Evolutionary conservation across 345 rosid species (phyloP), one percentile per base, ranked within the genome.

Genomic region (Rhodomyrtus tomentosa): DNA sequence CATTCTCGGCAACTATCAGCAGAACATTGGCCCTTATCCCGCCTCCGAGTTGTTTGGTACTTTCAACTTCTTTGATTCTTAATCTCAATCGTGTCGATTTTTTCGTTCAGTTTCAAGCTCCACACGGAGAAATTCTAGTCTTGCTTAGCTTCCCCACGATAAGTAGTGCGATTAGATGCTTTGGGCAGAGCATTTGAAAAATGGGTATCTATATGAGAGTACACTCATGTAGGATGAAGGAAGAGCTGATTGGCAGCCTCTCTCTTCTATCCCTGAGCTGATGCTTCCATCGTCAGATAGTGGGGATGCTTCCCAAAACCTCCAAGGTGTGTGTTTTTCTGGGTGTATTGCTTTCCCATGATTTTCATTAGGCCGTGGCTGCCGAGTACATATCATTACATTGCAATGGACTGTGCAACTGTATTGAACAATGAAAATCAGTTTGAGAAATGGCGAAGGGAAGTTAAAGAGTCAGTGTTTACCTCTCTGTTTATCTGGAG

Each of bases 371-470:
- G 72, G 72, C 72, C 38, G 2, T 59, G 38, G 38, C 73, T 15
- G 73, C 59, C 10, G 15, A 58, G 42, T 40, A 40, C 13, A 16
- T 73, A 20, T 54, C 50, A 12, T 56, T 51, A 82, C 27, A 68
- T 62, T 85, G 82, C 82, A 72, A 80, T 90, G 81, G 82, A 12
- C 84, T 81, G 24, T 87, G 89, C 92, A 97, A 99, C 82, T 72
- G 84, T 88, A 7, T n/a, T 89, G 50, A 87, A 85, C 84, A 87
- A 83, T 62, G 93, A 91, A 54, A 94, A 93, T 85, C 98, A 95
- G 90, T 95, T 93, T 90, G 96, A 92, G 89, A 95, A 93, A 87
- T 95, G 99, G 98, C 95, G 94, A 87, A 90, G 84, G 87, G 99
- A 95, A 92, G 90, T 97, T 81, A 87, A 55, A 83, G 92, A 93